Percentiles rank a stretch among this genome's conserved stretches.
Conservation (phyloP, 371 early-diverging fungal genomes). For the Capillidium rhysosporum region DNA sequence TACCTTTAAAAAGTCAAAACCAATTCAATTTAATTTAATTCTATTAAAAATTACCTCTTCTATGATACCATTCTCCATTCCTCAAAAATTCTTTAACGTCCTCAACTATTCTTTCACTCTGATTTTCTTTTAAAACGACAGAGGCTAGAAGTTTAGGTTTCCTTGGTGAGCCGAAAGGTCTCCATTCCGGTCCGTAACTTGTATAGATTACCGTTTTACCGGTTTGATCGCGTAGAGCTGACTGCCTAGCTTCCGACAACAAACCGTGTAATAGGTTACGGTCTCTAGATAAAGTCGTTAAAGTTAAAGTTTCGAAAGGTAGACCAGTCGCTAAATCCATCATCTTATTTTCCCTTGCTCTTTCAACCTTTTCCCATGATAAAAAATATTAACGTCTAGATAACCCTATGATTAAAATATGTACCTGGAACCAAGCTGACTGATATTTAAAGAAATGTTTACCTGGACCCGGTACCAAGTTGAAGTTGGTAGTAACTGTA, state of each 20-base stretch:
- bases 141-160: slow-evolving; percentile 58
- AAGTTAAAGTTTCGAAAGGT: slow-evolving; percentile 87
- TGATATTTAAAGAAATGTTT: slow-evolving; percentile 67
- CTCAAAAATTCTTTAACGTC: slow-evolving; percentile 75
- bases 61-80: slow-evolving; percentile 86
- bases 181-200: slow-evolving; percentile 90
- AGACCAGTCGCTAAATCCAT: slow-evolving; percentile 74
- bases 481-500: slow-evolving; percentile 58
- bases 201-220: slow-evolving; percentile 92
- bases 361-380: slow-evolving; percentile 25
- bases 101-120: slow-evolving; percentile 46
- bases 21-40: neutral
- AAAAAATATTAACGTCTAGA: neutral
- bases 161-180: slow-evolving; percentile 89
- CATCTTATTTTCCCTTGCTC: slow-evolving; percentile 67
- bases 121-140: slow-evolving; percentile 68
- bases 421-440: slow-evolving; percentile 62
- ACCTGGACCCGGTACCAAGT: slow-evolving; percentile 83
- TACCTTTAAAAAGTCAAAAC: slow-evolving; percentile 23
- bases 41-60: slow-evolving; percentile 37
- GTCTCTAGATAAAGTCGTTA: slow-evolving; percentile 75
- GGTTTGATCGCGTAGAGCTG: slow-evolving; percentile 68
- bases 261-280: slow-evolving; percentile 48
- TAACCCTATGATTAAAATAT: neutral
- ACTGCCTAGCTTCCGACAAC: slow-evolving; percentile 59